Conservation (phyloP, 495 filamentous ascomycete genomes). For the Schizothecium vesticola region DNA sequence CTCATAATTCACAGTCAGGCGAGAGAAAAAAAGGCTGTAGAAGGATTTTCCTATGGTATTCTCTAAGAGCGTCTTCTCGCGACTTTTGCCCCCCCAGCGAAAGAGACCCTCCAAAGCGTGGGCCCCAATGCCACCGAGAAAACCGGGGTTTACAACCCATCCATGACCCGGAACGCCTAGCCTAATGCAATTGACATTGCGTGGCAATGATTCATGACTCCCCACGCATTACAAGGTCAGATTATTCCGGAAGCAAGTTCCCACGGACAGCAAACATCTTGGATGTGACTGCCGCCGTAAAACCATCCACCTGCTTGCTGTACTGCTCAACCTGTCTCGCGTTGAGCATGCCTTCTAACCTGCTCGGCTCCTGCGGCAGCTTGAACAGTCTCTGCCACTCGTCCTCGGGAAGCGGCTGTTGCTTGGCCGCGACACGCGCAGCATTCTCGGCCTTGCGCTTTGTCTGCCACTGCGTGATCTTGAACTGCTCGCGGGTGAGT, state of each 20-base stretch:
- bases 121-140: conserved; percentile 15
- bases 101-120: conserved; percentile 3
- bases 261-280: conserved; percentile 99
- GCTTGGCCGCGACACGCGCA: conserved; percentile 76
- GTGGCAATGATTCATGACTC: conserved; percentile 13
- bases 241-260: conserved; percentile 49
- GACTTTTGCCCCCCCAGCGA: not conserved
- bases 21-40: not conserved
- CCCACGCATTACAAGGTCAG: conserved; percentile 9
- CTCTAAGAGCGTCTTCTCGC: not conserved
- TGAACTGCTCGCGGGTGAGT: conserved; percentile 88
- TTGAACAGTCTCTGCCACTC: conserved; percentile 99
- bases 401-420: conserved; percentile 83
- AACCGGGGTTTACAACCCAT: conserved; percentile 23
- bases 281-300: conserved; percentile 78
- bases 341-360: conserved; percentile 88
- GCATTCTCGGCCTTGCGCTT: conserved; percentile 96
- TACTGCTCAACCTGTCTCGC: conserved; percentile 97
- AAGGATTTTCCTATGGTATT: not conserved
- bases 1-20: not conserved
- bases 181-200: conserved; percentile 26
- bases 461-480: conserved; percentile 90
- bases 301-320: conserved; percentile 94
- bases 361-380: conserved; percentile 85
- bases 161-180: conserved; percentile 30